A percentile compares a stretch with the other conserved stretches of the same genome.
These are phyloP conservation scores for Kwoniella botswanensis DNA, from an alignment of 768 basidiomycete species.

Conservation along the genomic window DNA sequence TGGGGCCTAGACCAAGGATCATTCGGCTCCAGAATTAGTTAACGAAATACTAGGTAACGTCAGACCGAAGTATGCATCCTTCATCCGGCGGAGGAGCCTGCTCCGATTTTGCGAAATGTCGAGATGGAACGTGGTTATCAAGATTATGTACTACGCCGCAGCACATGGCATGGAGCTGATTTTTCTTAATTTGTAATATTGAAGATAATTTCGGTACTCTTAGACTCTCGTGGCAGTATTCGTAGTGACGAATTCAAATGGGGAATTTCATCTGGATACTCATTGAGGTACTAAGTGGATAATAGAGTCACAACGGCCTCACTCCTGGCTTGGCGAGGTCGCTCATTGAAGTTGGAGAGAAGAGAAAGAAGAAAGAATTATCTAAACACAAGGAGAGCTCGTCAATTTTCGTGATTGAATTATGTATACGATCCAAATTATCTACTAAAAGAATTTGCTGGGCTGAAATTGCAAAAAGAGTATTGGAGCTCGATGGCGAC, in stretches of 20 bases:
- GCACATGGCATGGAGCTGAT: background rate
- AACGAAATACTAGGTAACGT: background rate
- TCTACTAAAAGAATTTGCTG: background rate
- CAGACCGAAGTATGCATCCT: background rate
- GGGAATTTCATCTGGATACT: background rate
- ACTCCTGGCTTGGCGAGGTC: too few relatives aligned
- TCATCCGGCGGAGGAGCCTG: conserved; percentile 3
- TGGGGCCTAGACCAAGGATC: background rate
- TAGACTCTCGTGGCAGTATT: background rate
- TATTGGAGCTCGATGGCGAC: background rate
- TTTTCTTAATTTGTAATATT: background rate
- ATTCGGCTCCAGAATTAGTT: background rate
- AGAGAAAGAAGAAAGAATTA: background rate
- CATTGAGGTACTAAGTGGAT: background rate
- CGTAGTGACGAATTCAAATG: background rate
- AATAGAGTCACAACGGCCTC: background rate
- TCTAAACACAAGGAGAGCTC: background rate
- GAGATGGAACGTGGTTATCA: conserved; percentile 11
- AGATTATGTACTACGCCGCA: conserved; percentile 8
- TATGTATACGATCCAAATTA: too few relatives aligned
- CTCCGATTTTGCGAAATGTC: conserved; percentile 1
- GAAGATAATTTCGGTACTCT: background rate
- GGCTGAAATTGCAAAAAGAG: background rate
- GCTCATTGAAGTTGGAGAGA: too few relatives aligned
- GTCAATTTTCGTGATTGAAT: background rate